Base-by-base conservation (phyloP, 2,329 filamentous ascomycete species). In the Colletotrichum shisoi region DNA sequence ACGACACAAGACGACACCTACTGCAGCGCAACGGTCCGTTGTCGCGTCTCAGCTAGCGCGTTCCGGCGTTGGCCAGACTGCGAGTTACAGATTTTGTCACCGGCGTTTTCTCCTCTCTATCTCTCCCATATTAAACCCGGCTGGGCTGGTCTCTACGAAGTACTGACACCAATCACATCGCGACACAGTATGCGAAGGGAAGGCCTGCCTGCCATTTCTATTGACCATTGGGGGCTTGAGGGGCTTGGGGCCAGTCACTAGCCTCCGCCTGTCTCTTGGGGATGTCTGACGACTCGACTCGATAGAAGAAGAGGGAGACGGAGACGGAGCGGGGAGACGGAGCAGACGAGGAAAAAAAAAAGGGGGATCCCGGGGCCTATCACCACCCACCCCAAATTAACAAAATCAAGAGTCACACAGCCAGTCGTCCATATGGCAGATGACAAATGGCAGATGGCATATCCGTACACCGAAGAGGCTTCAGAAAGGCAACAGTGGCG, bases 351-450 rank as follows among this genome's bases (percentile, higher is more conserved):
- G 31, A 11, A 34, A 12, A 15, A 8, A 42, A 53, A 56, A 54
- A 44, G 53, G 59, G 63, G 49, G 48, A 67, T 45, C 7, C 59
- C 59, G 13, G 64, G 48, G 37, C 61, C 48, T 31, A 64, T 59
- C 61, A 45, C 49, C 54, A 31, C 17, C 64, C 64, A 54, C 61
- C 34, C 54, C 51, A 31, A 64, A 49, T 45, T 44, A 48, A 56
- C 34, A 40, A 46, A 27, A 24, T 6, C 44, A 40, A 62, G 21
- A 58, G 37, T 54, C 60, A 63, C 52, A 62, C n/a, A 58, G 37
- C 48, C 60, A 63, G 45, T 53, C 17, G 48, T 19, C 27, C 27
- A 19, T 11, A 8, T n/a, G 31, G 17, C 27, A 52, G 7, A 34
- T 34, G 31, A 34, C 31, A 3, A 34, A 34, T 34, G 31, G 31